These are phyloP conservation scores for Colletotrichum sp. DNA, from an alignment of 2,329 filamentous ascomycete genomes.

Conservation along the genomic window DNA sequence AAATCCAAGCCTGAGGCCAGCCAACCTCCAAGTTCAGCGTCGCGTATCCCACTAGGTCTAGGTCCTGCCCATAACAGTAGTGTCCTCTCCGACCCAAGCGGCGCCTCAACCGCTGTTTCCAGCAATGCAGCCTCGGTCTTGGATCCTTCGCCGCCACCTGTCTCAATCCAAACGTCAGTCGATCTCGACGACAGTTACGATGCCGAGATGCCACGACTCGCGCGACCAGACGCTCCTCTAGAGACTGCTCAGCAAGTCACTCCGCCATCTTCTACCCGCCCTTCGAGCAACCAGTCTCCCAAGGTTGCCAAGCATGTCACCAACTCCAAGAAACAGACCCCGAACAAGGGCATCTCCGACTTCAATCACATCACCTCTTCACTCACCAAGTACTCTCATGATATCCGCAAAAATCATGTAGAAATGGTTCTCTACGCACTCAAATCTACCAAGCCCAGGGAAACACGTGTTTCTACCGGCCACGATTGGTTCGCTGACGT, in stretches of 20 bases:
- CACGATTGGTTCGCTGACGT: constrained; percentile 54
- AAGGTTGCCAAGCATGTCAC: constrained; percentile 24
- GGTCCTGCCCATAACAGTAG: neutral
- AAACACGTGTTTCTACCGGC: constrained; percentile 44
- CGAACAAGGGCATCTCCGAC: constrained; percentile 42
- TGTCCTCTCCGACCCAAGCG: constrained; percentile 12
- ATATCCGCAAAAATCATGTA: constrained; percentile 51
- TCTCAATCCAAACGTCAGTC: constrained; percentile 14
- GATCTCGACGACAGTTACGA: constrained; percentile 10
- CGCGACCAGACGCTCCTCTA: neutral
- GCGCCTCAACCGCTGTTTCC: constrained; percentile 16
- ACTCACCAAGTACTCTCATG: constrained; percentile 35
- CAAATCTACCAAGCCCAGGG: constrained; percentile 45
- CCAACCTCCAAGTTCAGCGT: neutral
- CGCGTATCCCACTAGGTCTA: neutral
- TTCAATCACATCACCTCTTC: constrained; percentile 33
- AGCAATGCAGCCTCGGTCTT: constrained; percentile 19
- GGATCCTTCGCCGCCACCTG: constrained; percentile 18
- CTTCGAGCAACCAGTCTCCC: constrained; percentile 29
- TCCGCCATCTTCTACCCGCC: constrained; percentile 18
- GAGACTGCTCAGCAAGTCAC: constrained; percentile 9
- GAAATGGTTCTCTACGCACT: constrained; percentile 50
- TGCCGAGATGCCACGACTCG: constrained; percentile 14
- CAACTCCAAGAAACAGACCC: constrained; percentile 29
- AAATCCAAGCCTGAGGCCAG: neutral